These are phyloP conservation scores for Rhizoclosmatium sp. DNA, from an alignment of 192 early-diverging fungal species.

Conservation along the genomic window DNA sequence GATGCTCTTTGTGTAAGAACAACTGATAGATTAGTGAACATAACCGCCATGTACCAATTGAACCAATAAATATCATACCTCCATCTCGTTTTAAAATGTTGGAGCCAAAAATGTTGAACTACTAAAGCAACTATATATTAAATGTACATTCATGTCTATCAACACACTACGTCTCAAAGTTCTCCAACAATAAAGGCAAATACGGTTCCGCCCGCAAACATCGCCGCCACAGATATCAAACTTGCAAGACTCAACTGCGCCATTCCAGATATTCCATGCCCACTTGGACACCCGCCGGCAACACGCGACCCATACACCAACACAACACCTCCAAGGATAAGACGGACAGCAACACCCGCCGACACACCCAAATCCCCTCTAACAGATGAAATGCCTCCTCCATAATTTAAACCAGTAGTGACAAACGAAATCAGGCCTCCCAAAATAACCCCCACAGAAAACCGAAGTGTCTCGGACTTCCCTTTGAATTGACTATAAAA, in stretches of 20 bases:
- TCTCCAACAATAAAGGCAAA: conserved; percentile 20
- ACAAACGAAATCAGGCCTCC: conserved; percentile 32
- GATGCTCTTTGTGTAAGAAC: too few relatives aligned
- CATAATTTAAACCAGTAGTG: background rate
- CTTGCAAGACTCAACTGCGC: conserved; percentile 38
- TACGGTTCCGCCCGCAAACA: conserved; percentile 41
- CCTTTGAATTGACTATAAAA: conserved; percentile 16
- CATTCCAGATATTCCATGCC: conserved; percentile 48
- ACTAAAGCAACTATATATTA: too few relatives aligned
- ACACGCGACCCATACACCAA: conserved; percentile 44
- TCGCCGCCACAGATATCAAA: conserved; percentile 39
- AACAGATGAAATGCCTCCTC: background rate
- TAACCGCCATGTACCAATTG: too few relatives aligned
- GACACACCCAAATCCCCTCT: background rate
- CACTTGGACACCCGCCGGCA: conserved; percentile 49
- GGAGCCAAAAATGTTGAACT: too few relatives aligned
- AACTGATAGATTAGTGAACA: too few relatives aligned
- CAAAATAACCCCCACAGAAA: conserved; percentile 29
- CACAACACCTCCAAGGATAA: conserved; percentile 35
- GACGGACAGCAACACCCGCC: background rate
- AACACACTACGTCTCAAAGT: background rate
- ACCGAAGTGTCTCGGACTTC: background rate
- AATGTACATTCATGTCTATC: too few relatives aligned
- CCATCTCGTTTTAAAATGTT: too few relatives aligned
- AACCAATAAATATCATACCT: too few relatives aligned